Percentiles rank a stretch among this genome's conserved stretches.
phyloP scores from a whole-genome alignment of 2,329 filamentous ascomycete species.

The Aspergillus sp. region DNA sequence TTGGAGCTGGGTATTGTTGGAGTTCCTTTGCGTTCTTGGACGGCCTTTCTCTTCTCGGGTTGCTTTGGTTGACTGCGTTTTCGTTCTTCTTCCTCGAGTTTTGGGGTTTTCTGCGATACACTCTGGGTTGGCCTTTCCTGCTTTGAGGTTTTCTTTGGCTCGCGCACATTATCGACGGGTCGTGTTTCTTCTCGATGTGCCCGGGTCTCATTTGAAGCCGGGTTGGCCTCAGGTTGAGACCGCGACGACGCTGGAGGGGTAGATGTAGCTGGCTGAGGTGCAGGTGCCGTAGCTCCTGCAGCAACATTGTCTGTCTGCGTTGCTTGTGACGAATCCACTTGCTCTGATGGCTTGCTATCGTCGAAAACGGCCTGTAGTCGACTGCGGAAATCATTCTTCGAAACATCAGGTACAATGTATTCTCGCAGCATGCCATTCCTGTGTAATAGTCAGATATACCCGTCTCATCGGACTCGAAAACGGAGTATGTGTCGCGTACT shows the following conservation, averaged over 20 bases:
- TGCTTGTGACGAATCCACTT: neutral
- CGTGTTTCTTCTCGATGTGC: constrained; percentile 13
- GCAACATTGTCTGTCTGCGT: neutral
- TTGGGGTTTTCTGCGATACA: constrained; percentile 48
- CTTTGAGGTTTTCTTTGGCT: constrained; percentile 33
- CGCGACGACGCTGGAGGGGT: neutral
- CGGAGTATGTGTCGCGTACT: constrained; percentile 37
- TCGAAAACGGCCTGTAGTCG: constrained; percentile 43
- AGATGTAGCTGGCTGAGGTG: constrained; percentile 4
- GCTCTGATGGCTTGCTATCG: constrained; percentile 6
- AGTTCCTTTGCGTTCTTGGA: constrained; percentile 45
- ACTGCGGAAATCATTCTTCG: constrained; percentile 58
- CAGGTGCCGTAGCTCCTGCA: neutral
- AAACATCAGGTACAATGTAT: constrained; percentile 59
- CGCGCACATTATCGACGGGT: constrained; percentile 1
- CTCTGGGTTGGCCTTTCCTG: constrained; percentile 32
- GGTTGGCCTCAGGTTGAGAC: neutral
- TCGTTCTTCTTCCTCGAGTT: constrained; percentile 59
- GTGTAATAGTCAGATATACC: neutral
- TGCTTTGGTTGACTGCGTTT: neutral
- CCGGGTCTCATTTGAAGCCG: constrained; percentile 8
- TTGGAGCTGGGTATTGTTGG: constrained; percentile 6
- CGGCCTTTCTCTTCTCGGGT: constrained; percentile 50
- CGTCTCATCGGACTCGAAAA: neutral
- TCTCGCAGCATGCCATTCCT: constrained; percentile 69